Percentiles rank a stretch among this genome's conserved stretches.
These are phyloP conservation scores for Lipomyces sp. DNA, from an alignment of 805 yeast species.

Conservation along the genomic window DNA sequence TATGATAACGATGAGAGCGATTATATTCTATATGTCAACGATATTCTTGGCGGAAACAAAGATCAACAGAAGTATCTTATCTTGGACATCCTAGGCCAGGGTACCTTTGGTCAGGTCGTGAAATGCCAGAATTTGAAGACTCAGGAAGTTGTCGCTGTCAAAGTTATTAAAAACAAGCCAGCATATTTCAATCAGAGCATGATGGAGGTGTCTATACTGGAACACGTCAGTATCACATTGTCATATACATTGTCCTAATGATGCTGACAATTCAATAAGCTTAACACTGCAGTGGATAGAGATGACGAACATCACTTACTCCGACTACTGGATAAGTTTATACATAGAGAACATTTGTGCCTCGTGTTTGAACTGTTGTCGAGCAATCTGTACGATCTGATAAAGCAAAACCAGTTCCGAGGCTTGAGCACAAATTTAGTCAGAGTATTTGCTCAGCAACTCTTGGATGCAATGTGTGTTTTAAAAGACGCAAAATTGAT, in stretches of 20 bases:
- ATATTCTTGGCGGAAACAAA: slow-evolving; percentile 83
- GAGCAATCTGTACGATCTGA: slow-evolving; percentile 84
- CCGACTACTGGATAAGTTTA: slow-evolving; percentile 80
- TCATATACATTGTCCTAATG: background rate
- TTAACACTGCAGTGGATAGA: slow-evolving; percentile 74
- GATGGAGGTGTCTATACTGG: slow-evolving; percentile 86
- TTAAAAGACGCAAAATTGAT: slow-evolving; percentile 83
- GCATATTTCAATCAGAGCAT: slow-evolving; percentile 90
- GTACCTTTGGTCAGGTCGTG: slow-evolving; percentile 98
- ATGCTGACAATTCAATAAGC: slow-evolving; percentile 29
- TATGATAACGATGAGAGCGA: slow-evolving; percentile 87
- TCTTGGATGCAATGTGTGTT: slow-evolving; percentile 77
- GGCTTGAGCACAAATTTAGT: slow-evolving; percentile 84
- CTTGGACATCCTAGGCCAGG: slow-evolving; percentile 89
- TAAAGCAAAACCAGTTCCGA: slow-evolving; percentile 90
- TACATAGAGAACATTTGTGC: slow-evolving; percentile 91
- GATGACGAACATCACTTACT: slow-evolving; percentile 74
- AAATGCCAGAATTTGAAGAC: slow-evolving; percentile 82
- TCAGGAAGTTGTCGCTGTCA: slow-evolving; percentile 90
- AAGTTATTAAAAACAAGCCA: slow-evolving; percentile 89
- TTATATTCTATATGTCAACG: slow-evolving; percentile 92
- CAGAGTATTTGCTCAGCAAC: slow-evolving; percentile 74
- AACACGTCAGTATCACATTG: slow-evolving; percentile 49
- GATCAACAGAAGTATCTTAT: slow-evolving; percentile 70
- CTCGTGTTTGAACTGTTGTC: slow-evolving; percentile 88